A percentile compares a stretch with the other conserved stretches of the same genome.
Evolutionary conservation across 1,284 basidiomycete genomes (phyloP).

Genomic region (Rhodotorula sp.): DNA sequence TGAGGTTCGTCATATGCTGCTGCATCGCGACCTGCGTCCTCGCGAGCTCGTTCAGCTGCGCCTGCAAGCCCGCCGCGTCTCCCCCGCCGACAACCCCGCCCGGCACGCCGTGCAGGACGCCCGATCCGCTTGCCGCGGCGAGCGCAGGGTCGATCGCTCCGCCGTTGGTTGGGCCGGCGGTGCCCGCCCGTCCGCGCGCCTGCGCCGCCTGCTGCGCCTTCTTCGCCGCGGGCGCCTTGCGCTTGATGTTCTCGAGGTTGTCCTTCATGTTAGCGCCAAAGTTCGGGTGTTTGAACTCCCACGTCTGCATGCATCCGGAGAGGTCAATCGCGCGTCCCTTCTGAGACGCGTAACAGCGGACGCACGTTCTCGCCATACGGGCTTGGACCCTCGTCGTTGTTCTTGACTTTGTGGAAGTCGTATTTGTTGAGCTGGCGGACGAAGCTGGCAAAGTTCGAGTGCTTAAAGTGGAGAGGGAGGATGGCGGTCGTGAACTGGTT

Average conservation of each 20-base stretch:
- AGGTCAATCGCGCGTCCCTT: neutral
- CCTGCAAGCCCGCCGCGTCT: constrained; percentile 52
- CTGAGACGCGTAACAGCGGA: neutral
- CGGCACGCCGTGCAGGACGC: neutral
- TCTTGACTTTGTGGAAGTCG: constrained; percentile 87
- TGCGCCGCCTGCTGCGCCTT: constrained; percentile 13
- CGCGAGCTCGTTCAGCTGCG: constrained; percentile 59
- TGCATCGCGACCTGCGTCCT: constrained; percentile 64
- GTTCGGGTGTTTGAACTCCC: constrained; percentile 95
- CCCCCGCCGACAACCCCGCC: neutral
- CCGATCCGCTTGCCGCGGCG: neutral
- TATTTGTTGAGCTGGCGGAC: constrained; percentile 97
- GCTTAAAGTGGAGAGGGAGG: constrained; percentile 91
- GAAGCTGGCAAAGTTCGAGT: constrained; percentile 93
- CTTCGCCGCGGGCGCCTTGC: constrained; percentile 35
- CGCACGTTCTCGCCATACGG: constrained; percentile 75
- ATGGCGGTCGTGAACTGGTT: constrained; percentile 95
- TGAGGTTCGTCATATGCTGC: constrained; percentile 64
- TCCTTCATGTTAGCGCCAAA: constrained; percentile 84
- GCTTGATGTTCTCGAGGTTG: constrained; percentile 78
- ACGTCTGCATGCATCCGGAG: constrained; percentile 60
- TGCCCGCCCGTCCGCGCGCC: neutral
- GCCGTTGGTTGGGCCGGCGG: constrained; percentile 30
- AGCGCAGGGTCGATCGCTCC: constrained; percentile 14
- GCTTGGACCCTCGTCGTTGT: constrained; percentile 74